A percentile compares a stretch with the other conserved stretches of the same genome.
These are phyloP conservation scores for Prunus persica DNA, from an alignment of 306 rosid genomes.

Conservation along the genomic window DNA sequence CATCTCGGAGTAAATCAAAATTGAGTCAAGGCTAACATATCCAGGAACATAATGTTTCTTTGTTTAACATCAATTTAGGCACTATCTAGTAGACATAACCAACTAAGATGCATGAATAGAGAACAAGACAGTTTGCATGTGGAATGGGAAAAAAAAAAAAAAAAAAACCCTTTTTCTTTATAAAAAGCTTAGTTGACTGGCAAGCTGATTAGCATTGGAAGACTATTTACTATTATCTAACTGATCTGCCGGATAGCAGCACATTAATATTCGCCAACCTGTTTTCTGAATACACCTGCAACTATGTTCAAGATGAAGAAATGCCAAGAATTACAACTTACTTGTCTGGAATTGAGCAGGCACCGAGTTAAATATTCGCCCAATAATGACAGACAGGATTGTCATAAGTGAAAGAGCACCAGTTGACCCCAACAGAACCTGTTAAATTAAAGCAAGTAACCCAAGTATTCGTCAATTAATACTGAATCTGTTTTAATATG, in stretches of 20 bases:
- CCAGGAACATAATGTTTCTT: not conserved
- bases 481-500: not conserved
- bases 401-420: slow-evolving; percentile 93
- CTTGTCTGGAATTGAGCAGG: slow-evolving; percentile 99
- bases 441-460: slow-evolving; percentile 34
- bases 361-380: slow-evolving; percentile 80
- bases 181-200: not conserved
- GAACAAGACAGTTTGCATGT: not conserved
- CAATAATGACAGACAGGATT: slow-evolving; percentile 79
- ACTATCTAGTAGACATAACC: not conserved
- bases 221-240: not conserved
- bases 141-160: not conserved
- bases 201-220: not conserved
- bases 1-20: not conserved
- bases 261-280: not conserved
- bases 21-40: not conserved
- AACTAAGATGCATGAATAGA: not conserved
- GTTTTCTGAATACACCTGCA: slow-evolving; percentile 7
- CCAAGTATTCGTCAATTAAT: not conserved
- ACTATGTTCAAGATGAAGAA: slow-evolving; percentile 24
- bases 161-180: not conserved
- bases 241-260: not conserved
- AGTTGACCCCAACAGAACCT: slow-evolving; percentile 90
- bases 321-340: slow-evolving; percentile 41
- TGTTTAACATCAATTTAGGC: not conserved